Evolutionary conservation across 108 stramenopile species (phyloP), one percentile per base, ranked within the genome.

Genomic region (Conticribra weissflogii): DNA sequence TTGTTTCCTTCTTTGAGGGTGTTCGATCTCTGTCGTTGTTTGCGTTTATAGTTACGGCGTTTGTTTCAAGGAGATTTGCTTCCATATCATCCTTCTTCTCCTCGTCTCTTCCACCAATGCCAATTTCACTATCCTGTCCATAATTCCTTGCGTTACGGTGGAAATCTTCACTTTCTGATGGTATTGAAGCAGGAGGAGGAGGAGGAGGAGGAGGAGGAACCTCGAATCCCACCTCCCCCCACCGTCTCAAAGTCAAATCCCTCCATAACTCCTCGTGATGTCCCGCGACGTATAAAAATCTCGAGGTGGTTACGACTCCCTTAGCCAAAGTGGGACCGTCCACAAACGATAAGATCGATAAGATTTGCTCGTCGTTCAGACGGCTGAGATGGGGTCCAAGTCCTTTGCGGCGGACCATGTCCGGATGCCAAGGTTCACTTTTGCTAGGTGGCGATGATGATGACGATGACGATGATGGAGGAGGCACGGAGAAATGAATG

Each of bases 191-290:
- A n/a, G n/a, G n/a, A n/a, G n/a, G n/a, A n/a, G n/a, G n/a, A n/a
- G n/a, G n/a, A n/a, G n/a, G n/a, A n/a, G n/a, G n/a, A 63, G 78
- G 80, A 46, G 74, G 25, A 14, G 25, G 56, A 14, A 57, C 74
- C 28, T 55, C 44, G 49, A 63, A 75, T 19, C 54, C 74, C 50
- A 18, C 47, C 47, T 70, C 69, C 2, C 79, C 79, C 69, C 81
- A 89, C 44, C 58, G 32, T 57, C 86, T 59, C 45, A 93, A 68
- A 0, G 82, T 83, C 66, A 90, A 74, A 74, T 94, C 93, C 64
- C 93, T 83, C 93, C 93, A 94, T 54, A 94, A 63, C 49, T 91
- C 90, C 14, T 86, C 88, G 58, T 90, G 88, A 81, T 94, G 90
- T 25, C 86, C 85, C 2, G 82, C 83, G 1, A 88, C 93, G 64